These are phyloP conservation scores for Saraca asoca DNA, from an alignment of 331 rosid species.

Conservation along the genomic window DNA sequence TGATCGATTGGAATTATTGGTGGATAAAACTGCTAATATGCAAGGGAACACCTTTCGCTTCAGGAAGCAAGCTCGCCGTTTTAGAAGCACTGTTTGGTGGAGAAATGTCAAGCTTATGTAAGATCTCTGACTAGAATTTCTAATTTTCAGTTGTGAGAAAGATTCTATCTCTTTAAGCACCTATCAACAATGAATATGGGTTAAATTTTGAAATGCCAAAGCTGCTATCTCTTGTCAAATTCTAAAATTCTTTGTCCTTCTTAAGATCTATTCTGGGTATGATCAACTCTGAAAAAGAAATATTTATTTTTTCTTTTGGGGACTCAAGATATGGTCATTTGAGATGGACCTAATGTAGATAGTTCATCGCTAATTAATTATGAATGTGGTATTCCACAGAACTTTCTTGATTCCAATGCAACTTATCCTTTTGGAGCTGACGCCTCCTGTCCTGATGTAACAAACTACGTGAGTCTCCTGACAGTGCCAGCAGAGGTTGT, in stretches of 20 bases:
- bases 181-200: not conserved
- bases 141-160: not conserved
- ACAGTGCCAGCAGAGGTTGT: too few relatives aligned
- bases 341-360: not conserved
- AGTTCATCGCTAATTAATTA: too few relatives aligned
- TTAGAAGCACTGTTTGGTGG: constrained; percentile 94
- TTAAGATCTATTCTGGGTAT: constrained; percentile 10
- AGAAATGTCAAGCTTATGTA: constrained; percentile 94
- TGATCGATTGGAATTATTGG: constrained; percentile 93
- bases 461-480: too few relatives aligned
- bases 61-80: constrained; percentile 97
- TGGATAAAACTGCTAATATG: constrained; percentile 89
- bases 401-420: too few relatives aligned
- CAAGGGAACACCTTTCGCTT: constrained; percentile 94
- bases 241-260: constrained; percentile 11
- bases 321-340: constrained; percentile 7
- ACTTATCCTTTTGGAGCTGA: too few relatives aligned
- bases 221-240: constrained; percentile 15
- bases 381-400: too few relatives aligned
- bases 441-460: too few relatives aligned
- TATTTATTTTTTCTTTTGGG: too few relatives aligned
- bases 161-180: constrained; percentile 4
- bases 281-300: not conserved
- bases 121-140: constrained; percentile 37
- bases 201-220: not conserved